These are phyloP conservation scores for Sugiyamaella boreocaroliniensis DNA, from an alignment of 805 yeast species.

Conservation along the genomic window DNA sequence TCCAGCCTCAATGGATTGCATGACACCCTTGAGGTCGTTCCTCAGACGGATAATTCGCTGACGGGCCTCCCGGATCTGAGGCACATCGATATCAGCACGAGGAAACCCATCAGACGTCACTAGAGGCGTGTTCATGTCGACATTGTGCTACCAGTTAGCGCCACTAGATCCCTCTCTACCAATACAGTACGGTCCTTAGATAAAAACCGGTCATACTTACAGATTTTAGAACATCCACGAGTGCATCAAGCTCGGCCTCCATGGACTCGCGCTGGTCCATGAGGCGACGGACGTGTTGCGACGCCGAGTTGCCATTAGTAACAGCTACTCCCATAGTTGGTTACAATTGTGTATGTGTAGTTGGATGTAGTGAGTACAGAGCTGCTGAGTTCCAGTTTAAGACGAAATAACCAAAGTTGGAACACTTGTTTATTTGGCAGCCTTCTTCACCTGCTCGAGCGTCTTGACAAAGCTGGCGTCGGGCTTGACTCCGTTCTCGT, in stretches of 20 bases:
- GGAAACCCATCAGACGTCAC: slow-evolving; percentile 79
- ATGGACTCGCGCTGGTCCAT: slow-evolving; percentile 26
- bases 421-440: neutral
- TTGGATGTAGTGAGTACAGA: neutral
- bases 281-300: slow-evolving; percentile 11
- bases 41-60: slow-evolving; percentile 57
- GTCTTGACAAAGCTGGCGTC: slow-evolving; percentile 28
- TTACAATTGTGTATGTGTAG: neutral
- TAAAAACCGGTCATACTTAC: slow-evolving; percentile 1
- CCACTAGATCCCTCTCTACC: neutral
- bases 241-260: slow-evolving; percentile 36
- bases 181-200: neutral
- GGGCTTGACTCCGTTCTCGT: slow-evolving; percentile 47
- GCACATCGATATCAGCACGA: slow-evolving; percentile 72
- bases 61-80: slow-evolving; percentile 55
- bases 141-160: slow-evolving; percentile 34
- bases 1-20: slow-evolving; percentile 41
- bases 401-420: neutral
- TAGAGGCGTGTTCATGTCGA: slow-evolving; percentile 59
- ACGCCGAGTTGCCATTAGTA: neutral
- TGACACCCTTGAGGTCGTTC: slow-evolving; percentile 57
- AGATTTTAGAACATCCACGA: slow-evolving; percentile 39
- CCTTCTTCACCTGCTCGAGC: slow-evolving; percentile 18
- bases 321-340: slow-evolving; percentile 1
- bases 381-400: neutral